A percentile compares a stretch with the other conserved stretches of the same genome.
Evolutionary conservation across 306 rosid genomes (phyloP).

Genomic region (Lupinus albus): DNA sequence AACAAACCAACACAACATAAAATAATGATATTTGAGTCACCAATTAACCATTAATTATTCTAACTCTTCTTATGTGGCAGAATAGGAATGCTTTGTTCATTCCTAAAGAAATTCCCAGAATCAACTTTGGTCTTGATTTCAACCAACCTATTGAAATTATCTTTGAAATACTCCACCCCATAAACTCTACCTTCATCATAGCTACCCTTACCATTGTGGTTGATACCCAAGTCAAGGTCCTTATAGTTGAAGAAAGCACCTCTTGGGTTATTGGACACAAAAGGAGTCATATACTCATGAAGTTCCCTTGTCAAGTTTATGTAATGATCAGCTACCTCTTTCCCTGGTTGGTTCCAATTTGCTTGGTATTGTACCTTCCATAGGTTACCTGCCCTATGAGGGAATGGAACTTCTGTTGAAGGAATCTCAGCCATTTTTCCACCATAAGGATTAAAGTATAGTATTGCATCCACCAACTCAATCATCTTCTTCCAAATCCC

Average conservation of each 20-base stretch:
- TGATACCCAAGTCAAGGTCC: conserved; percentile 74
- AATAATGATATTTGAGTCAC: not conserved
- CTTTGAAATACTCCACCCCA: conserved; percentile 67
- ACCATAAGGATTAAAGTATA: conserved; percentile 65
- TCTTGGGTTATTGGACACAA: conserved; percentile 69
- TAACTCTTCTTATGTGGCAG: conserved; percentile 17
- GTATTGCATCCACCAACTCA: conserved; percentile 50
- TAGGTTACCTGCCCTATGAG: conserved; percentile 67
- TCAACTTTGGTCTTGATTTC: conserved; percentile 64
- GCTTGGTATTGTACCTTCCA: conserved; percentile 74
- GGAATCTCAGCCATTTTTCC: conserved; percentile 72
- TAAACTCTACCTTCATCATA: conserved; percentile 54
- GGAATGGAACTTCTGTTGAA: conserved; percentile 57
- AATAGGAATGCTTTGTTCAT: conserved; percentile 75
- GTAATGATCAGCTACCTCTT: conserved; percentile 41
- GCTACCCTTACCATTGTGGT: conserved; percentile 55
- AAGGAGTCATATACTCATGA: conserved; percentile 63
- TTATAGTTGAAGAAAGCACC: conserved; percentile 66
- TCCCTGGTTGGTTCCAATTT: conserved; percentile 58
- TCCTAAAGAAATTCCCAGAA: conserved; percentile 66
- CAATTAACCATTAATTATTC: not conserved
- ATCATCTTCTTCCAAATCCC: conserved; percentile 70
- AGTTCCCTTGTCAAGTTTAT: conserved; percentile 51
- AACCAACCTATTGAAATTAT: conserved; percentile 66
- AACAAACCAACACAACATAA: not conserved